A percentile compares a stretch with the other conserved stretches of the same genome.
Conservation (phyloP, 768 basidiomycete genomes). For the Tephrocybe sp. region DNA sequence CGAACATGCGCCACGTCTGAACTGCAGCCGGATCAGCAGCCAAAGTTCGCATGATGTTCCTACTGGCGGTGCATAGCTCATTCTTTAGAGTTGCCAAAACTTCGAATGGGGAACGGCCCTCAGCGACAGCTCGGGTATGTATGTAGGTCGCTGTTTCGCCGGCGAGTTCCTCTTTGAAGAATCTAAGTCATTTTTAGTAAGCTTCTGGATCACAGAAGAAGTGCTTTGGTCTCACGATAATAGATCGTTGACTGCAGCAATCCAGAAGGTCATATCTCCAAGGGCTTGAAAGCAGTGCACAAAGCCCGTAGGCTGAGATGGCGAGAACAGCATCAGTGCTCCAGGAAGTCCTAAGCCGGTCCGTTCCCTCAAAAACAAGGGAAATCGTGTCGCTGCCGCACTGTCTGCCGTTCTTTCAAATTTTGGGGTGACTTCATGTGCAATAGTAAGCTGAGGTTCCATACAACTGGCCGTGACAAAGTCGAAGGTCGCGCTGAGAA, state of each 20-base stretch:
- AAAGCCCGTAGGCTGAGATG: not conserved
- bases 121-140: constrained; percentile 8
- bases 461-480: constrained; percentile 14
- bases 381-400: not conserved
- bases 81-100: constrained; percentile 15
- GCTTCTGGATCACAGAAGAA: not conserved
- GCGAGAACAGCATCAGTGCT: constrained; percentile 8
- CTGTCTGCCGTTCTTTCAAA: not conserved
- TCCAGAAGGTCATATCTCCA: constrained; percentile 12
- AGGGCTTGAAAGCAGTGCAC: constrained; percentile 6
- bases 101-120: constrained; percentile 1
- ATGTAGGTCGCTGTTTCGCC: constrained; percentile 19
- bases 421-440: not conserved
- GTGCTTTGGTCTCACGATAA: not conserved
- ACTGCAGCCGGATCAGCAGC: constrained; percentile 2
- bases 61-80: constrained; percentile 10
- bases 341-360: constrained; percentile 5
- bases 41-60: constrained; percentile 1
- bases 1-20: constrained; percentile 13
- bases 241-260: constrained; percentile 5
- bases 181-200: constrained; percentile 7
- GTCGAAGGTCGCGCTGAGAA: constrained; percentile 12
- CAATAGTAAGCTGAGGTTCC: constrained; percentile 6
- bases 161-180: constrained; percentile 20
- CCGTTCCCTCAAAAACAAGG: constrained; percentile 6